Evolutionary conservation across 208 protist genomes (phyloP).

Genomic region (Blechomonas ayalai): DNA sequence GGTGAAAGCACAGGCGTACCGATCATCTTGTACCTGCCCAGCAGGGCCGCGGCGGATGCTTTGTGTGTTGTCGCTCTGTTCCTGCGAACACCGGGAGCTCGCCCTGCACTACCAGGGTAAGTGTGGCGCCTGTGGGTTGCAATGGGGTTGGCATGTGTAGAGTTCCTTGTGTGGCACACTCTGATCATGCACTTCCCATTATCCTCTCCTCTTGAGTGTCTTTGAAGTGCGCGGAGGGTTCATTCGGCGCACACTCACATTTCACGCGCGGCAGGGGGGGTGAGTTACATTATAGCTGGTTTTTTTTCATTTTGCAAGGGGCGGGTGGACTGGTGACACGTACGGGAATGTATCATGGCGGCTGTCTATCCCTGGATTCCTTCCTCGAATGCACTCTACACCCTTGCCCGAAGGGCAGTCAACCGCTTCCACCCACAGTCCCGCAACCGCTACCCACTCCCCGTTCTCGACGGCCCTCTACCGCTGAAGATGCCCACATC

Average conservation of each 20-base stretch:
- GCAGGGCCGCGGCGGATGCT: no score
- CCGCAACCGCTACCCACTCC: constrained; percentile 63
- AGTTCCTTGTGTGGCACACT: no score
- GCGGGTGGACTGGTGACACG: background rate
- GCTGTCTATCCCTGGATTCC: constrained; percentile 80
- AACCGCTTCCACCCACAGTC: constrained; percentile 65
- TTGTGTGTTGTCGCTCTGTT: no score
- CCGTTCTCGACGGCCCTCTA: constrained; percentile 72
- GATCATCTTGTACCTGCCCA: no score
- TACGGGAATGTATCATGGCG: constrained; percentile 34
- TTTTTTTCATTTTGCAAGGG: background rate
- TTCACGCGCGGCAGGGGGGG: background rate
- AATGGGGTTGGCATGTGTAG: no score
- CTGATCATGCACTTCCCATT: no score
- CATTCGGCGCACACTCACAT: background rate
- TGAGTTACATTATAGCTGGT: constrained; percentile 1
- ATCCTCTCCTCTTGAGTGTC: background rate
- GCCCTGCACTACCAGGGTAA: no score
- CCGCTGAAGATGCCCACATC: constrained; percentile 40
- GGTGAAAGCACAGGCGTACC: no score
- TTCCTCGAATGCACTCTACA: constrained; percentile 48
- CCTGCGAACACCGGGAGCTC: no score
- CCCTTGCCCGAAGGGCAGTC: constrained; percentile 30
- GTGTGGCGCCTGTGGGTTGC: no score
- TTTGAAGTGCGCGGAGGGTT: background rate